Base-by-base conservation (phyloP, 805 yeast genomes). In the Metschnikowia amazonensis region DNA sequence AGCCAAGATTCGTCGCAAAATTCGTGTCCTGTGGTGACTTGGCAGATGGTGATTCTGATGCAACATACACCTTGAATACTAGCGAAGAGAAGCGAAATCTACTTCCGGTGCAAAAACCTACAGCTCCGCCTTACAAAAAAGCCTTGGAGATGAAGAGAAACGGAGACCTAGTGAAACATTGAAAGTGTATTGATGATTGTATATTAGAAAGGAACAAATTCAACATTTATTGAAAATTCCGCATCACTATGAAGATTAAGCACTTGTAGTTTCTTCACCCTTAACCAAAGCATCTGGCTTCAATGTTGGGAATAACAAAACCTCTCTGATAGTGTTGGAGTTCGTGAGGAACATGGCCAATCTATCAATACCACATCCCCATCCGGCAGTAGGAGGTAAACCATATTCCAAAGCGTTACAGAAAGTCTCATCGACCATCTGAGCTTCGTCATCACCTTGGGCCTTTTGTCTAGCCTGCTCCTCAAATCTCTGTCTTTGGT, bases 321-420 rank as follows among this genome's bases (percentile, higher is more conserved):
- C 98, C 76, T 92, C 99, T 83, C 97, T 89, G 64, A 92, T 92
- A 58, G 97, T 87, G 77, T 89, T 86, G 48, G 96, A 87, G 72
- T 94, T 82, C 51, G 98, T 94, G 75, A 94, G 81, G 77, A 94
- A 94, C 99, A 92, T 92, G 64, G 97, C 89, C 64, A 92, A 68
- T 78, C 99, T 86, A 74, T 92, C 99, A 58, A 92, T 90, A 80
- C 99, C 99, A 74, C 96, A 85, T 60, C 99, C 99, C 98, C 98
- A 92, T 59, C 99, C 99, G 69, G 95, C 98, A 59, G 98, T 94
- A 62, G 99, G 99, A 49, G 99, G 99, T 63, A 92, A 80, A 72
- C 98, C 99, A 70, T 89, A 92, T 76, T 92, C 99, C 63, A 92
- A 80, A 57, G 99, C 97, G 61, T 90, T 87, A 77, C 95, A 86